Evolutionary conservation across 2,329 filamentous ascomycete genomes (phyloP), one percentile per base, ranked within the genome.

Genomic region (Phialophora tarda): DNA sequence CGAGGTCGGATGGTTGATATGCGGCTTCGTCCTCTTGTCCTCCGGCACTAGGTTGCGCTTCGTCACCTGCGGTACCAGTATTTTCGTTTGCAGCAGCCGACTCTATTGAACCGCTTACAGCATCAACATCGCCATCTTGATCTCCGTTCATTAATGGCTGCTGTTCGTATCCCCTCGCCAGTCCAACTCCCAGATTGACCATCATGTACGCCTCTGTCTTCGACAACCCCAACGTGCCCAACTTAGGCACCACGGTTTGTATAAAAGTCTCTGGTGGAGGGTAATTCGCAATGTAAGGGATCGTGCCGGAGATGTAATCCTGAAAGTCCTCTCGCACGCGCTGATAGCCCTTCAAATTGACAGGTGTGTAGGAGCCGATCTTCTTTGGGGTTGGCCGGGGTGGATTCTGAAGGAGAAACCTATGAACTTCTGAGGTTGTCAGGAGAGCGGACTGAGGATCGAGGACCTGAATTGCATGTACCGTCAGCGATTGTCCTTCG

Each of bases 201-300:
- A 82, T 77, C 75, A 79, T 81, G 21, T 82, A 68, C 10, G 81
- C 78, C 71, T 83, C 81, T 0, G 78, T 79, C 70, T 83, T 82
- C 30, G 80, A 82, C 21, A 82, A 72, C 17, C 75, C 76, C 57
- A 77, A 82, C 0, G 78, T 78, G 51, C 77, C 74, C 5, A 82
- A 67, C 14, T 73, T 73, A 0, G 70, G 71, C 26, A 82, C 74
- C 3, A 82, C 71, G 8, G 75, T 71, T 8, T 76, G 75, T 17
- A 82, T 71, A 1, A 79, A 79, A 4, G 69, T 66, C 55, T 81
- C 79, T 44, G 80, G 74, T 0, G 76, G 74, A 17, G 78, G 79
- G 21, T 51, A 62, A n/a, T 26, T 44, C 7, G 59, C 47, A 11
- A 71, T 60, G 51, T 71, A 65, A 10, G 69, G 69, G 17, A 67